These are phyloP conservation scores for Cavenderia fasciculata DNA, from an alignment of 78 protist genomes.

Conservation along the genomic window DNA sequence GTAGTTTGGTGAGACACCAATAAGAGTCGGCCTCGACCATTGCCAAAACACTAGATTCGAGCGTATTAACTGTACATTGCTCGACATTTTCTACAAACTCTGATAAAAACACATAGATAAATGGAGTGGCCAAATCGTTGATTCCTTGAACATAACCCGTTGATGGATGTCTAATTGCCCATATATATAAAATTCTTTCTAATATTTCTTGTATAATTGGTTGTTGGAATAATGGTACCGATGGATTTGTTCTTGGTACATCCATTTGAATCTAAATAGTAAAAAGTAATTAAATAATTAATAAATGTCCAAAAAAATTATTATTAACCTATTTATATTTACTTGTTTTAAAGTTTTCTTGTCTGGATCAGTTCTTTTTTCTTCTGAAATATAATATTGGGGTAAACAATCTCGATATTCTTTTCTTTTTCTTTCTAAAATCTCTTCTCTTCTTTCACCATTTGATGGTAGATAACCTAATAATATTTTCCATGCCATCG, in stretches of 20 bases:
- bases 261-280: conserved; percentile 89
- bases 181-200: conserved; percentile 93
- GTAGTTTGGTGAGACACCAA: conserved; percentile 93
- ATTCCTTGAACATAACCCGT: conserved; percentile 98
- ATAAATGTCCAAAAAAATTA: background rate
- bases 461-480: conserved; percentile 81
- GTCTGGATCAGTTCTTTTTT: conserved; percentile 63
- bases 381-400: conserved; percentile 45
- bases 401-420: conserved; percentile 76
- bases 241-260: conserved; percentile 92
- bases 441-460: conserved; percentile 74
- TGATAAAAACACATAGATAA: conserved; percentile 83
- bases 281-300: background rate
- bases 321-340: background rate
- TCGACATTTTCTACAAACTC: conserved; percentile 55
- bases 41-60: conserved; percentile 9
- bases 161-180: conserved; percentile 98
- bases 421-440: conserved; percentile 71
- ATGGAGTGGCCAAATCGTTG: conserved; percentile 94
- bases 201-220: conserved; percentile 76
- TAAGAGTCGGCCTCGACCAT: conserved; percentile 95
- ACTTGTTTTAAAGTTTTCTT: conserved; percentile 74
- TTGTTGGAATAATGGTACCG: conserved; percentile 82
- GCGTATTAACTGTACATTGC: conserved; percentile 33
- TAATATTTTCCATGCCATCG: conserved; percentile 75